Evolutionary conservation across 345 rosid species (phyloP).

Genomic region (Diplotaxis tenuifolia): DNA sequence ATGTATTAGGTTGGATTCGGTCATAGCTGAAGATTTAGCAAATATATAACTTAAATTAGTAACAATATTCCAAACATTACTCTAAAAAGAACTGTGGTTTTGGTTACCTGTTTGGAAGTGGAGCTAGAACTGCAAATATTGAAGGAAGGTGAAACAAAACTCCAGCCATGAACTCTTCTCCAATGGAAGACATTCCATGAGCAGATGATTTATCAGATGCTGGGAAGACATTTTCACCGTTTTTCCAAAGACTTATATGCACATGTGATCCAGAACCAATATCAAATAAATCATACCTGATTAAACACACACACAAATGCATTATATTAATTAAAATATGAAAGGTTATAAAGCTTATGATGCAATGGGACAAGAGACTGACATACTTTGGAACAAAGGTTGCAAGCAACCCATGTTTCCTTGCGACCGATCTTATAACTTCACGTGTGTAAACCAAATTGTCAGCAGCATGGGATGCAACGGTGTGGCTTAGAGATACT

Average conservation of each 20-base stretch:
- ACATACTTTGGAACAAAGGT: slow-evolving; percentile 93
- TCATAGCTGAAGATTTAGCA: slow-evolving; percentile 58
- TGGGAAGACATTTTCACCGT: slow-evolving; percentile 75
- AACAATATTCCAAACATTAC: neutral
- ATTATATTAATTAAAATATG: neutral
- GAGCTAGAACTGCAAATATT: slow-evolving; percentile 76
- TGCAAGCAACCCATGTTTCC: slow-evolving; percentile 77
- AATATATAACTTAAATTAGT: neutral
- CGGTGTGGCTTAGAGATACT: slow-evolving; percentile 61
- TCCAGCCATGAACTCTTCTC: slow-evolving; percentile 89
- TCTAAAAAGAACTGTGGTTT: neutral
- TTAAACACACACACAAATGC: neutral
- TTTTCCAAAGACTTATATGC: slow-evolving; percentile 76
- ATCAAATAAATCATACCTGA: slow-evolving; percentile 76
- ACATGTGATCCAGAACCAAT: slow-evolving; percentile 96
- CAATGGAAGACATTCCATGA: slow-evolving; percentile 72
- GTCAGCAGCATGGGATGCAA: slow-evolving; percentile 65
- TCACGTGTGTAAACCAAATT: slow-evolving; percentile 78
- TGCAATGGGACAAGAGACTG: neutral
- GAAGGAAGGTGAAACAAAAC: slow-evolving; percentile 84
- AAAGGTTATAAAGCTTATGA: neutral
- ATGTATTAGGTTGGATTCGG: slow-evolving; percentile 84
- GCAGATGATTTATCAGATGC: slow-evolving; percentile 56
- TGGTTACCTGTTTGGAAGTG: slow-evolving; percentile 78
- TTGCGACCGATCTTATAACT: slow-evolving; percentile 70